phyloP scores from a whole-genome alignment of 129 eudicot genomes.

The Pulicaria dysenterica region DNA sequence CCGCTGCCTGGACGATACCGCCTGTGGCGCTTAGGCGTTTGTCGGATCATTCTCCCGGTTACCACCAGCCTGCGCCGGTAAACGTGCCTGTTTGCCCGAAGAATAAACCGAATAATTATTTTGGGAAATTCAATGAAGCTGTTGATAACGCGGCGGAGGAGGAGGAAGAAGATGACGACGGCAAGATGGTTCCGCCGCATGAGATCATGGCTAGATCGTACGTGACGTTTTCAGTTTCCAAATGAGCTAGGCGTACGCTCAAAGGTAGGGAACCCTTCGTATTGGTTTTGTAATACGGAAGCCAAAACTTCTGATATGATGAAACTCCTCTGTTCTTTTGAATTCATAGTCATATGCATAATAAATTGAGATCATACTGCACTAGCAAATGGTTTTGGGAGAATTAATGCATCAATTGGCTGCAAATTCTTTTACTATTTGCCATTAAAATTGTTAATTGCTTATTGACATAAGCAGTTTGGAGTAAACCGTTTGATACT shows the following conservation, averaged over 20 bases:
- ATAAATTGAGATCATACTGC: not conserved
- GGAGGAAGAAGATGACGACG: constrained; percentile 49
- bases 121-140: too few relatives aligned
- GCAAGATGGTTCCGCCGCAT: constrained; percentile 82
- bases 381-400: not conserved
- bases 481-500: not conserved
- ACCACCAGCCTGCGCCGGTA: too few relatives aligned
- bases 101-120: too few relatives aligned
- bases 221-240: constrained; percentile 82
- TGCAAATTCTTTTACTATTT: not conserved
- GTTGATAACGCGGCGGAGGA: too few relatives aligned
- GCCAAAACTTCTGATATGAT: not conserved
- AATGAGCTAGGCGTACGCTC: constrained; percentile 84
- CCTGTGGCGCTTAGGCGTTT: too few relatives aligned
- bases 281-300: constrained; percentile 20
- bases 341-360: not conserved
- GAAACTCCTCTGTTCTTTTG: not conserved
- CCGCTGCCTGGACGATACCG: too few relatives aligned
- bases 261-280: constrained; percentile 62
- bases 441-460: not conserved
- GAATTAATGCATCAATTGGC: not conserved
- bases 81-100: too few relatives aligned
- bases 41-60: too few relatives aligned
- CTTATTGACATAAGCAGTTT: not conserved
- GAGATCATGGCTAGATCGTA: constrained; percentile 88